Base-by-base conservation (phyloP, 2,329 filamentous ascomycete species). In the Diaporthe citri region DNA sequence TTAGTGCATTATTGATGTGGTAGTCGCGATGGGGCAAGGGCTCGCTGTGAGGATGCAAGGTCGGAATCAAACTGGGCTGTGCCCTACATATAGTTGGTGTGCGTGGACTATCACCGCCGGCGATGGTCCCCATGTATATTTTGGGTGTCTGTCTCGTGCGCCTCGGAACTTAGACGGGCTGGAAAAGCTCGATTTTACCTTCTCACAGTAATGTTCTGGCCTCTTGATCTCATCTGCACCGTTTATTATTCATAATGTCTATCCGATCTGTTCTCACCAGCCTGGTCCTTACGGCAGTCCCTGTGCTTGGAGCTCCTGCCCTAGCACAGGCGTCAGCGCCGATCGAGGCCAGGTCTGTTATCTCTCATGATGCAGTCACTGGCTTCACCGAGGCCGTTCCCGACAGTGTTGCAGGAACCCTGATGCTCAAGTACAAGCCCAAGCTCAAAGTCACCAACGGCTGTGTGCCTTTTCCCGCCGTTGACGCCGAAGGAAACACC, bases 381-480 rank as follows among this genome's bases (percentile, higher is more conserved):
- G 88, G 88, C 2, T 90, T 92, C 76, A 75, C 85, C 0, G 79
- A 91, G 79, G 86, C 88, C 0, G 88, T 91, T 0, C 90, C 90
- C 0, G 82, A 81, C 56, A 77, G 84, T 7, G 82, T 82, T 1
- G 79, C 82, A 0, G 90, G 90, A 20, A 79, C 83, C 3, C 80
- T 90, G 34, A 89, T 90, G 77, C 80, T 88, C 56, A 87, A 88
- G 71, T 92, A 90, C 81, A 87, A 92, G 81, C 90, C 90, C 0
- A 86, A 84, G 71, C 84, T 91, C 8, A 78, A 90, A 15, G 87
- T 92, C 7, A 85, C 86, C 25, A 89, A 89, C 78, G 90, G 91
- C 60, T 93, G 91, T 76, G 90, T 92, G 12, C 90, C 90, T 0
- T 93, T 91, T 79, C 90, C 90, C 0, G 90, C 88, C 1, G 90